Conservation (phyloP, 257 asterid genomes). For the Solanum lycopersicoides region DNA sequence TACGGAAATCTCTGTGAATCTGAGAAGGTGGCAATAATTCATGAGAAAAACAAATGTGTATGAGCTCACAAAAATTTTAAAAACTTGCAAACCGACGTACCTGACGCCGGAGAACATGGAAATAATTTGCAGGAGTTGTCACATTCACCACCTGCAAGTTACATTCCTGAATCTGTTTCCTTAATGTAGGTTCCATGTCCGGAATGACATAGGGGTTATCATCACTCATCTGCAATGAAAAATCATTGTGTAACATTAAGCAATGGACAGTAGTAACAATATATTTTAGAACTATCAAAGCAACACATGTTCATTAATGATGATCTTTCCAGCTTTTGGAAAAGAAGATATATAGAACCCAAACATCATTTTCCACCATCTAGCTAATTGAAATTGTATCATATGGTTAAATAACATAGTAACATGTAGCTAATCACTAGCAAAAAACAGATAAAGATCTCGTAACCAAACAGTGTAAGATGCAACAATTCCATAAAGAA, state of each 20-base stretch:
- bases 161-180: conserved; percentile 94
- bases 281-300: background rate
- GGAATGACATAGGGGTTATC: conserved; percentile 85
- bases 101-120: conserved; percentile 97
- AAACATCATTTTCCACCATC: background rate
- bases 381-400: background rate
- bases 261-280: background rate
- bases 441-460: background rate
- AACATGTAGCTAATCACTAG: background rate
- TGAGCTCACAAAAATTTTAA: background rate
- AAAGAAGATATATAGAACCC: background rate
- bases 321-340: background rate
- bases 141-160: conserved; percentile 99
- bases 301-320: background rate
- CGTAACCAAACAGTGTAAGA: background rate
- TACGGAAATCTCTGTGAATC: conserved; percentile 91
- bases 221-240: conserved; percentile 81
- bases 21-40: conserved; percentile 14
- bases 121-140: conserved; percentile 96
- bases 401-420: background rate
- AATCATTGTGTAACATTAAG: background rate
- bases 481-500: background rate
- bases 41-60: conserved; percentile 10
- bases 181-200: conserved; percentile 88
- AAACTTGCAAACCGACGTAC: conserved; percentile 30